Evolutionary conservation across 768 basidiomycete species (phyloP), one percentile per base, ranked within the genome.

Genomic region (Psilocybe cubensis): DNA sequence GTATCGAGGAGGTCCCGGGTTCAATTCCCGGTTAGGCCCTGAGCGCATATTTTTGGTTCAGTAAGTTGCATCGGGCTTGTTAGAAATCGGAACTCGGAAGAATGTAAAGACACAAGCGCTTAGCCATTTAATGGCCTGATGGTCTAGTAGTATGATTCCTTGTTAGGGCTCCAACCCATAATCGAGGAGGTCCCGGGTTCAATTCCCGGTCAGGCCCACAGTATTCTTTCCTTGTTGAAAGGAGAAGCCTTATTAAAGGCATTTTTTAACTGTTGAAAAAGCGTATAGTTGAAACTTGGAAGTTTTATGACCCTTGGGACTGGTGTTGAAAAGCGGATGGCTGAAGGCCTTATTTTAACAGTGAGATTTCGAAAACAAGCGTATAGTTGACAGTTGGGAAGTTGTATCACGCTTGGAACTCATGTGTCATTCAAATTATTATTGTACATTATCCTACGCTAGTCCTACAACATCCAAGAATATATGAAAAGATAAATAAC

Each of bases 131-230:
- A 60, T 59, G 72, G 72, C 71, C 71, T 72, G 71, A 74, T 75
- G 72, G 72, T 75, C 72, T 74, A 73, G 72, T 75, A 72, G 72
- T 72, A 73, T 74, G 71, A 74, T 76, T 74, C 73, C 72, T 74
- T 74, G 74, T 75, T 75, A 70, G 75, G 73, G 70, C 57, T 43
- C 23, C 11, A 11, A 18, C 20, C 58, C 50, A 12, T 50, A 57
- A 59, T 86, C 82, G 85, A 87, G 86, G 86, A 88, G 87, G 88
- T 87, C 85, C 85, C 81, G 86, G 86, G 87, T 89, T 89, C 87
- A 87, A 88, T 88, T 87, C 87, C 86, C 85, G 82, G 84, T 81
- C 78, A 86, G 84, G 86, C 83, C 85, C 80, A 18, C 3, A 10
- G 12, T 24, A 49, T 29, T 49, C 18, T 27, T 25, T 49, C 17